phyloP scores from a whole-genome alignment of 768 basidiomycete genomes.

The Trametes cubensis region DNA sequence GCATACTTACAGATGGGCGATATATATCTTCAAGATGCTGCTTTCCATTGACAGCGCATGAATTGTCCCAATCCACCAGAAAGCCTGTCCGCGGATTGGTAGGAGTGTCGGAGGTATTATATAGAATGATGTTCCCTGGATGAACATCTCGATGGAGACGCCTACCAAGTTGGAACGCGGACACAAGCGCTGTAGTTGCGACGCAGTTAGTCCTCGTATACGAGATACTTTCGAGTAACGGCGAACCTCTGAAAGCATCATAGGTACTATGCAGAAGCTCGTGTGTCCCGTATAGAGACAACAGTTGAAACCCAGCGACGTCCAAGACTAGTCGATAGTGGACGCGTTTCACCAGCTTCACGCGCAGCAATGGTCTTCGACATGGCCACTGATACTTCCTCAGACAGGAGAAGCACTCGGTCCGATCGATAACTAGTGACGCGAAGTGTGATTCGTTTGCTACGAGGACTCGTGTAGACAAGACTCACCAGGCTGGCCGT shows the following conservation, averaged over 20 bases:
- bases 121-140: slow-evolving; percentile 14
- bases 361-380: neutral
- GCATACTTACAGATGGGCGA: neutral
- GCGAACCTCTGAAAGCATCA: slow-evolving; percentile 2
- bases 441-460: neutral
- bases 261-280: neutral
- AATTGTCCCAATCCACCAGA: slow-evolving; percentile 17
- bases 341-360: neutral
- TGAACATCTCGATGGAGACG: slow-evolving; percentile 13
- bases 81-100: neutral
- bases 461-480: neutral
- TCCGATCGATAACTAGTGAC: neutral
- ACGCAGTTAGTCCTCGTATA: neutral
- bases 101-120: neutral
- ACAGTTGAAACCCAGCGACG: slow-evolving; percentile 8
- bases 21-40: neutral
- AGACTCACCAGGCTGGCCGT: neutral
- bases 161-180: neutral
- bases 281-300: slow-evolving; percentile 1
- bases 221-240: neutral
- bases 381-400: neutral
- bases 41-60: neutral
- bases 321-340: slow-evolving; percentile 9
- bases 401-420: neutral
- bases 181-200: neutral